Evolutionary conservation across 1,284 basidiomycete genomes (phyloP).

Genomic region (Trichosporon sp.): DNA sequence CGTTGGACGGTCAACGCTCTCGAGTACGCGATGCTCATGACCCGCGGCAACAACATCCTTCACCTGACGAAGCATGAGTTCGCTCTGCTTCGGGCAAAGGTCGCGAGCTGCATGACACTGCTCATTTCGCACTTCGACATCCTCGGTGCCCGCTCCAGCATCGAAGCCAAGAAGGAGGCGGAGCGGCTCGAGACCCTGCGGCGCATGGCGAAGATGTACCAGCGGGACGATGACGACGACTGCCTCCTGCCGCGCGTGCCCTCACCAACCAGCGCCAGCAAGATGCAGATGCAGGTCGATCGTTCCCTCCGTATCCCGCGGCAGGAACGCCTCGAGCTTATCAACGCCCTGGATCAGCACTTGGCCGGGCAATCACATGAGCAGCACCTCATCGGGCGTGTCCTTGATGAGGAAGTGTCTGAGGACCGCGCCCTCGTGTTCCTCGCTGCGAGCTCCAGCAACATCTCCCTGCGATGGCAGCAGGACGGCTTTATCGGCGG

Average conservation of each 20-base stretch:
- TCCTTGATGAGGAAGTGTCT: conserved; percentile 81
- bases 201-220: conserved; percentile 59
- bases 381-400: conserved; percentile 75
- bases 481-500: conserved; percentile 97
- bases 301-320: conserved; percentile 66
- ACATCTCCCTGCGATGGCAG: conserved; percentile 97
- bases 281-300: conserved; percentile 47
- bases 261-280: conserved; percentile 29
- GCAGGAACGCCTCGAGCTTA: conserved; percentile 61
- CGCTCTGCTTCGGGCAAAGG: conserved; percentile 80
- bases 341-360: conserved; percentile 60
- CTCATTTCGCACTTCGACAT: conserved; percentile 98
- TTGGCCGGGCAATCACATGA: conserved; percentile 62
- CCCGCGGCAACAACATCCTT: conserved; percentile 83
- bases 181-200: conserved; percentile 72
- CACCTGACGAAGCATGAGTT: conserved; percentile 85
- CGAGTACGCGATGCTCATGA: conserved; percentile 87
- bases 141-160: conserved; percentile 79
- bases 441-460: conserved; percentile 85
- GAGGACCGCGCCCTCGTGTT: conserved; percentile 89
- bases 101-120: conserved; percentile 93
- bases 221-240: conserved; percentile 53
- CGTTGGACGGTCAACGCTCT: conserved; percentile 97
- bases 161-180: conserved; percentile 83
- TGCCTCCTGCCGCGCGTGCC: conserved; percentile 36